Conservation (phyloP, 139 green algal species). For the Gonium pectorale region DNA sequence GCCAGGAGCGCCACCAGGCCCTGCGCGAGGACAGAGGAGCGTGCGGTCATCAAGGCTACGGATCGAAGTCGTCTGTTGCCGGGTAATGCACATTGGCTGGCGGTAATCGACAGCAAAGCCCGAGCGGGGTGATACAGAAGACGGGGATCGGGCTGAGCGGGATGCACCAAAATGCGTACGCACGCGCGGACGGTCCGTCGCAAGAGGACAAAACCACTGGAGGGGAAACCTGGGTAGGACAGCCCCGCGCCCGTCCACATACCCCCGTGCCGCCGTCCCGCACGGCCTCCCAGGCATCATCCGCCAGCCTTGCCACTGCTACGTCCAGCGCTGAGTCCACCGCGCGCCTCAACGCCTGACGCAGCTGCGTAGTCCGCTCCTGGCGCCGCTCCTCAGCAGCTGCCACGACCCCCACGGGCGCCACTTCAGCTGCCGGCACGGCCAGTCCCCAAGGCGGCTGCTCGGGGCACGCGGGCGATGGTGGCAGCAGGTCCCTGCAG, state of each 20-base stretch:
- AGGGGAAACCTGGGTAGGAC: too few relatives aligned
- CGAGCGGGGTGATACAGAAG: too few relatives aligned
- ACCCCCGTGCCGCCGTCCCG: conserved; percentile 18
- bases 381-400: not conserved
- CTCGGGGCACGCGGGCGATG: not conserved
- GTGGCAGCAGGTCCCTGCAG: not conserved
- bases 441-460: too few relatives aligned
- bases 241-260: too few relatives aligned
- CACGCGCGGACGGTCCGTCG: too few relatives aligned
- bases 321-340: conserved; percentile 9
- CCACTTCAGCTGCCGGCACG: not conserved
- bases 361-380: not conserved
- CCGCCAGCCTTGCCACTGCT: conserved; percentile 8
- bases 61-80: too few relatives aligned
- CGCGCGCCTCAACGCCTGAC: not conserved
- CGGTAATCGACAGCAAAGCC: too few relatives aligned
- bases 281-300: conserved; percentile 25
- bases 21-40: not conserved
- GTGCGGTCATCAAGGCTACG: too few relatives aligned
- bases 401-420: not conserved
- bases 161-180: too few relatives aligned
- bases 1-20: conserved; percentile 11
- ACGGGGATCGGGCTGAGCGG: too few relatives aligned
- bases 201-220: too few relatives aligned
- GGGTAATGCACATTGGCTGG: too few relatives aligned